phyloP scores from a whole-genome alignment of 768 basidiomycete genomes.

The Cystofilobasidium capitatum region DNA sequence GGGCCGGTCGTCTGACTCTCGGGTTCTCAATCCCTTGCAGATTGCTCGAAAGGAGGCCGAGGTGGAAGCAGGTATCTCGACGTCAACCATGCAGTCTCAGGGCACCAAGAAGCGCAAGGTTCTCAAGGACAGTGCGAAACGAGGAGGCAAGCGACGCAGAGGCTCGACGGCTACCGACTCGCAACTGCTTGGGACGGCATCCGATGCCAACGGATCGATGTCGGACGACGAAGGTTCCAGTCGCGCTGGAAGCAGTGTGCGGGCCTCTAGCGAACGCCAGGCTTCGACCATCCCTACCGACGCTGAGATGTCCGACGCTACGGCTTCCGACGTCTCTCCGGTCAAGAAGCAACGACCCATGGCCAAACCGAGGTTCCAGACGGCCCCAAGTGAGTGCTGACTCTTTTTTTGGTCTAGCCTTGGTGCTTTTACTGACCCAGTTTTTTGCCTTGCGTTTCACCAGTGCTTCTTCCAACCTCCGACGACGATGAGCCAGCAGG shows the following conservation, averaged over 20 bases:
- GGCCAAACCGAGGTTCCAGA: background rate
- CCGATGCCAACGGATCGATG: background rate
- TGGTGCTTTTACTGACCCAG: too few species aligned
- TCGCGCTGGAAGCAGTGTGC: background rate
- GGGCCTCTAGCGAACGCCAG: background rate
- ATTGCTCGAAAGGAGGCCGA: background rate
- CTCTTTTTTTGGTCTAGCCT: too few species aligned
- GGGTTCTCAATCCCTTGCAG: background rate
- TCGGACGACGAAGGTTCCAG: background rate
- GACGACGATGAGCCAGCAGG: too few species aligned
- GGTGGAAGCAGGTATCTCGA: background rate
- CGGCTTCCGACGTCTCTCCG: background rate
- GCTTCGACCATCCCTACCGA: background rate
- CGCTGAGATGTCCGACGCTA: background rate
- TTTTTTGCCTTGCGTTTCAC: too few species aligned
- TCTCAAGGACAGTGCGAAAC: background rate
- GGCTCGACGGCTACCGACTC: background rate
- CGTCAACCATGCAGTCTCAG: background rate
- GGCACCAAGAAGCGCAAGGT: slow-evolving; percentile 10
- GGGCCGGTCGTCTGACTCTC: background rate
- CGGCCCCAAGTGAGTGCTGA: background rate
- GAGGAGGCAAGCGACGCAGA: background rate
- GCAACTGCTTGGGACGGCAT: background rate
- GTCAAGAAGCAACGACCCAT: background rate
- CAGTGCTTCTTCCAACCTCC: too few species aligned